Percentiles rank a stretch among this genome's conserved stretches.
Conservation (phyloP, 257 asterid species). For the Scutellaria barbata region DNA sequence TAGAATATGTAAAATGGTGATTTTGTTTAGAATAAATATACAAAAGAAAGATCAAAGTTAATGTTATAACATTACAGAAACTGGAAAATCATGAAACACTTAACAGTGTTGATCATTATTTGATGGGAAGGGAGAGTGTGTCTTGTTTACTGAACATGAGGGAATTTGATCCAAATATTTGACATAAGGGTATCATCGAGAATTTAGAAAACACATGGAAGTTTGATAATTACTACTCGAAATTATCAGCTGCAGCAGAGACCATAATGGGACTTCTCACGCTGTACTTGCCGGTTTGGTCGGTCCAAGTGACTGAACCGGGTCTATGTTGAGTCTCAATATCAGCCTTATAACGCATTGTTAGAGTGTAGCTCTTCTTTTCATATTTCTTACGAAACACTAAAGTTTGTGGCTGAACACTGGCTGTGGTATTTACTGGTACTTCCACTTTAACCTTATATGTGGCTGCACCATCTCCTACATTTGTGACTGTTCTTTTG, state of each 20-base stretch:
- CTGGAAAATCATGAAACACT: too few species aligned
- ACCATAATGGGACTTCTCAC: slow-evolving; percentile 51
- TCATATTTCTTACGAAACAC: slow-evolving; percentile 42
- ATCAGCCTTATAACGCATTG: slow-evolving; percentile 35
- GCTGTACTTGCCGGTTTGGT: slow-evolving; percentile 38
- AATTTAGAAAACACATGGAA: too few species aligned
- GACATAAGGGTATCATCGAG: too few species aligned
- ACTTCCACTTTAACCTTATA: slow-evolving; percentile 32
- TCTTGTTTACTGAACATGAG: too few species aligned
- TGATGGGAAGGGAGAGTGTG: too few species aligned
- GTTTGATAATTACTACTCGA: slow-evolving; percentile 1
- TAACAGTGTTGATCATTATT: too few species aligned
- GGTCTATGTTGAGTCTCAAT: too few species aligned
- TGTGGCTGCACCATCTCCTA: slow-evolving; percentile 41
- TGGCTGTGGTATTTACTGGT: slow-evolving; percentile 33
- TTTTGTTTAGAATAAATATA: too few species aligned
- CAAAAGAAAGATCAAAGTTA: too few species aligned
- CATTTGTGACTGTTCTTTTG: slow-evolving; percentile 42
- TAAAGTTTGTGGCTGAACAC: slow-evolving; percentile 33
- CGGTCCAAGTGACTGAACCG: slow-evolving; percentile 48
- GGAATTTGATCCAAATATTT: too few species aligned
- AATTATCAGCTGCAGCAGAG: slow-evolving; percentile 30
- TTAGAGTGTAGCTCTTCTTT: slow-evolving; percentile 40
- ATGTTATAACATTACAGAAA: too few species aligned
- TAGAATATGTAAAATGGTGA: too few species aligned